Evolutionary conservation across 2,329 filamentous ascomycete species (phyloP).

Genomic region (Ilyonectria robusta): DNA sequence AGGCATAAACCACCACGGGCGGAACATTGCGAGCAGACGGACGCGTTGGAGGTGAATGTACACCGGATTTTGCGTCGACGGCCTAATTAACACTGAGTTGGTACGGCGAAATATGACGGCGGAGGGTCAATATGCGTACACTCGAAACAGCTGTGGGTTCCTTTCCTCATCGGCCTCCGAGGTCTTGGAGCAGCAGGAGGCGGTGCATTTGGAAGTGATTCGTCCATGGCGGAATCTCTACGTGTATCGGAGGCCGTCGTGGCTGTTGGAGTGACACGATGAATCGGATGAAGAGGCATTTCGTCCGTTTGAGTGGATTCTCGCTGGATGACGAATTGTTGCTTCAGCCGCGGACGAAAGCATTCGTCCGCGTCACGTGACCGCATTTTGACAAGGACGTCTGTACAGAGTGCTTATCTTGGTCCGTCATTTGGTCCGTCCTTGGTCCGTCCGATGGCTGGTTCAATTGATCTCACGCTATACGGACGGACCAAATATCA

Average conservation of each 20-base stretch:
- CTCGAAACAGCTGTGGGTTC: constrained; percentile 47
- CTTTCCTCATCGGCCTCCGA: constrained; percentile 43
- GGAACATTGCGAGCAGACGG: constrained; percentile 58
- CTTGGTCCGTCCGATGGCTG: constrained; percentile 2
- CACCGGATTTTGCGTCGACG: constrained; percentile 63
- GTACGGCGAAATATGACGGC: neutral
- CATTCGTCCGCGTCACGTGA: constrained; percentile 14
- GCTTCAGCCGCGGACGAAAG: neutral
- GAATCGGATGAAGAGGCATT: neutral
- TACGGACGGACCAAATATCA: too few relatives aligned
- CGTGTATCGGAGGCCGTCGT: neutral
- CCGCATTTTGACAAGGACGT: too few relatives aligned
- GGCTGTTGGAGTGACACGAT: neutral
- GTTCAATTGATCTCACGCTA: neutral
- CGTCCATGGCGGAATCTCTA: neutral
- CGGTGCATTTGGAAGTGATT: neutral
- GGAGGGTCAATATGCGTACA: constrained; percentile 26
- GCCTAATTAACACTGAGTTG: constrained; percentile 47
- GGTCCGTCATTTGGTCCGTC: neutral
- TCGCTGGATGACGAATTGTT: neutral
- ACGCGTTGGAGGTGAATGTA: constrained; percentile 55
- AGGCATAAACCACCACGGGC: constrained; percentile 11
- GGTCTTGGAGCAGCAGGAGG: neutral
- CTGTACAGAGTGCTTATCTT: too few relatives aligned
- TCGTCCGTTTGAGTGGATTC: neutral